phyloP scores from a whole-genome alignment of 257 asterid species.

The Ehretia macrophylla region DNA sequence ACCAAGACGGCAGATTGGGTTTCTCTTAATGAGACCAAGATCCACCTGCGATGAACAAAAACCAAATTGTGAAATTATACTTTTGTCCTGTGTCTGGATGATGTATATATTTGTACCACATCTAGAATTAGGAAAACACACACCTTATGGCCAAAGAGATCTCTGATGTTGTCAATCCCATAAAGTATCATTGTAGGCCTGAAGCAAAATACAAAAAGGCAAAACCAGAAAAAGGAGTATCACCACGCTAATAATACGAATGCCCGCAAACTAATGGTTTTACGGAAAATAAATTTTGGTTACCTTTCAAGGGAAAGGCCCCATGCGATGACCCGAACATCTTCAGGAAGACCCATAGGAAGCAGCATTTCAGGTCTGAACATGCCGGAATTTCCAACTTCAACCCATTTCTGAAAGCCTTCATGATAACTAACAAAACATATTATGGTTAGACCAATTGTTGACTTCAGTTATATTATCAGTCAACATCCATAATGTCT shows the following conservation, averaged over 20 bases:
- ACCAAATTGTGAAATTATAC: slow-evolving; percentile 8
- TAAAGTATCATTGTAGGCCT: slow-evolving; percentile 96
- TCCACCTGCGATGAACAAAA: slow-evolving; percentile 61
- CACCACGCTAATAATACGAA: not conserved
- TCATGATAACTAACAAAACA: slow-evolving; percentile 71
- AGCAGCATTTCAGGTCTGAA: slow-evolving; percentile 97
- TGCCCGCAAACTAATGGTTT: not conserved
- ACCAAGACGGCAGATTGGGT: slow-evolving; percentile 79
- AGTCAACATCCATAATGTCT: not conserved
- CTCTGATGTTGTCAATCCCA: slow-evolving; percentile 88
- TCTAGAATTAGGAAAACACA: not conserved
- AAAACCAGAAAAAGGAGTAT: not conserved
- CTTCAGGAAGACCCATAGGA: slow-evolving; percentile 98
- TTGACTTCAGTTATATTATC: not conserved
- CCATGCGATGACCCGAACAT: slow-evolving; percentile 96
- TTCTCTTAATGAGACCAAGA: slow-evolving; percentile 73
- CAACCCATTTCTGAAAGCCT: slow-evolving; percentile 93
- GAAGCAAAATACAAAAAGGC: slow-evolving; percentile 12
- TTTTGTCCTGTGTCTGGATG: not conserved
- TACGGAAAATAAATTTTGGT: not conserved
- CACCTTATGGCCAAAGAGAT: slow-evolving; percentile 7
- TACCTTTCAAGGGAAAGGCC: slow-evolving; percentile 99
- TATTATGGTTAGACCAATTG: not conserved
- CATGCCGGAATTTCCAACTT: slow-evolving; percentile 98
- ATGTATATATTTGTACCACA: no score